Evolutionary conservation across 2,329 filamentous ascomycete genomes (phyloP).

Genomic region (Beauveria sp.): DNA sequence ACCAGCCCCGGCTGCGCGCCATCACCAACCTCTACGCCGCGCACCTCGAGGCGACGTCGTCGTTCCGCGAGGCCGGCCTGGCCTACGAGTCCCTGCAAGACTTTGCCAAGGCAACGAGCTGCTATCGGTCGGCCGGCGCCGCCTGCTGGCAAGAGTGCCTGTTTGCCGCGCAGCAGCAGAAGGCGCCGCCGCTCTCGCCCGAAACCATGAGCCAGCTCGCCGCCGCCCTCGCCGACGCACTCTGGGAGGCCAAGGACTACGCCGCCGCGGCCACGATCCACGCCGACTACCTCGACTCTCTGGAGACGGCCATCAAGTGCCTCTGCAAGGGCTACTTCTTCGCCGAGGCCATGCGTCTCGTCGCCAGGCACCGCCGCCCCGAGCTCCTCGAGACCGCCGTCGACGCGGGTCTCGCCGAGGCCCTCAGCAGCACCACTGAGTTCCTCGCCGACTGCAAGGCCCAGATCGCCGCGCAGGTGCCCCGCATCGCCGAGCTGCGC

Average conservation of each 20-base stretch:
- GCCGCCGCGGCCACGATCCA: slow-evolving; percentile 70
- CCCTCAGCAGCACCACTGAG: slow-evolving; percentile 76
- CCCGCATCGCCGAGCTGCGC: slow-evolving; percentile 75
- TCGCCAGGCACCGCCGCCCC: slow-evolving; percentile 51
- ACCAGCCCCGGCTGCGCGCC: slow-evolving; percentile 53
- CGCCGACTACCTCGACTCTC: slow-evolving; percentile 69
- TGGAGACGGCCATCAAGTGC: slow-evolving; percentile 61
- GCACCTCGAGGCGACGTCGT: slow-evolving; percentile 65
- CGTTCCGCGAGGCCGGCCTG: slow-evolving; percentile 79
- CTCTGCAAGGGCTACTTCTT: slow-evolving; percentile 86
- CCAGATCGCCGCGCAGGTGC: slow-evolving; percentile 77
- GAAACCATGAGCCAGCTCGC: slow-evolving; percentile 61
- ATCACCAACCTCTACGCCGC: slow-evolving; percentile 75
- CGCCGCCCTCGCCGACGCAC: slow-evolving; percentile 65
- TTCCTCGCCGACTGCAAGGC: slow-evolving; percentile 86
- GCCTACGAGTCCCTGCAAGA: slow-evolving; percentile 81
- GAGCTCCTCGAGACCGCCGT: slow-evolving; percentile 61
- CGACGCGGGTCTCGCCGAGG: slow-evolving; percentile 72
- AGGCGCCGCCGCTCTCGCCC: slow-evolving; percentile 49
- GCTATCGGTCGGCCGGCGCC: slow-evolving; percentile 73
- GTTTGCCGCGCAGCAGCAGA: slow-evolving; percentile 65
- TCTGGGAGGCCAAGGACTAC: slow-evolving; percentile 81
- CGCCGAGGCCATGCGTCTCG: slow-evolving; percentile 76
- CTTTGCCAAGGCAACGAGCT: slow-evolving; percentile 66
- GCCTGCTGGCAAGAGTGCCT: slow-evolving; percentile 85